phyloP scores from a whole-genome alignment of 805 yeast genomes.

The Ogataea zsoltii region DNA sequence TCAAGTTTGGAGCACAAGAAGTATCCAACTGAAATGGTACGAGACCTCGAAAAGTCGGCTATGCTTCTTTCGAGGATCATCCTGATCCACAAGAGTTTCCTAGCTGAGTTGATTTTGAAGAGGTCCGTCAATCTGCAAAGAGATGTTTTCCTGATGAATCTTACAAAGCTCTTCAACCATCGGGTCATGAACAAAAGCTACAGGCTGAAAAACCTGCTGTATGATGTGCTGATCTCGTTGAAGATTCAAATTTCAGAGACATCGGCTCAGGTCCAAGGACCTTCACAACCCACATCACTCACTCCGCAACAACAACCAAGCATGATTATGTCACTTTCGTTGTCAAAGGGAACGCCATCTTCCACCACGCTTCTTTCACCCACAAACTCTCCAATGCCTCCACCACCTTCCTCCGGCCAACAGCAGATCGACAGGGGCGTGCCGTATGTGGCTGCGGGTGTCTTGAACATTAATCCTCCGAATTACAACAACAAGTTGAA shows the following conservation, averaged over 20 bases:
- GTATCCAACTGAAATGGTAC: slow-evolving; percentile 13
- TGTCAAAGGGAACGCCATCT: slow-evolving; percentile 26
- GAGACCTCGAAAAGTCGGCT: slow-evolving; percentile 36
- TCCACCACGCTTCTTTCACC: slow-evolving; percentile 27
- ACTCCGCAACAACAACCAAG: slow-evolving; percentile 19
- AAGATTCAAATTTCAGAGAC: slow-evolving; percentile 40
- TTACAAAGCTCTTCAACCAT: slow-evolving; percentile 48
- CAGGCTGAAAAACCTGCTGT: slow-evolving; percentile 54
- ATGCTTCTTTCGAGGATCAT: slow-evolving; percentile 54
- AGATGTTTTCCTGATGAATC: slow-evolving; percentile 47
- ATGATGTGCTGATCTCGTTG: slow-evolving; percentile 58
- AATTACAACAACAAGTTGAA: slow-evolving; percentile 33
- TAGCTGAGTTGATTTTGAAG: slow-evolving; percentile 47
- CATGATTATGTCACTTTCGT: slow-evolving; percentile 19
- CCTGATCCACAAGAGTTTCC: slow-evolving; percentile 54
- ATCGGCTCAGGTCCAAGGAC: slow-evolving; percentile 16
- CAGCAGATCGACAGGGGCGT: slow-evolving; percentile 5
- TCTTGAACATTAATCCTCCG: slow-evolving; percentile 34
- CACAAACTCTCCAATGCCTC: slow-evolving; percentile 27
- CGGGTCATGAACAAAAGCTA: slow-evolving; percentile 44
- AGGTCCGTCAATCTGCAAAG: slow-evolving; percentile 41
- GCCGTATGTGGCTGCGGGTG: slow-evolving; percentile 9
- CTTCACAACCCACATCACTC: slow-evolving; percentile 2
- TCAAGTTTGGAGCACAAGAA: slow-evolving; percentile 27
- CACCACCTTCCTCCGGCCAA: slow-evolving; percentile 19